Percentiles rank a stretch among this genome's conserved stretches.
These are phyloP conservation scores for Sclerotinia spermophila DNA, from an alignment of 2,329 filamentous ascomycete species.

Conservation along the genomic window DNA sequence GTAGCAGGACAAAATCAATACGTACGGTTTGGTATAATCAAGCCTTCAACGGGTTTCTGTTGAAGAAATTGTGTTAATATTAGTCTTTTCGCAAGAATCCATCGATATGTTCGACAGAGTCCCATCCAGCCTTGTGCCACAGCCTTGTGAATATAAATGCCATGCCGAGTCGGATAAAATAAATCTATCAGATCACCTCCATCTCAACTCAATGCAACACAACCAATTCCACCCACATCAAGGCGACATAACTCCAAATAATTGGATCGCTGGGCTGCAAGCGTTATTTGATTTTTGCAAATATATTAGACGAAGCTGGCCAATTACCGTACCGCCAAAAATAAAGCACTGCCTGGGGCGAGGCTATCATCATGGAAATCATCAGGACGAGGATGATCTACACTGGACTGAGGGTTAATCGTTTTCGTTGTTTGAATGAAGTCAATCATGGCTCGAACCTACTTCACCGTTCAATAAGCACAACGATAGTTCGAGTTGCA, in stretches of 20 bases:
- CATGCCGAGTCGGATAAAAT: conserved; percentile 9
- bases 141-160: conserved; percentile 14
- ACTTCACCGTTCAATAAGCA: conserved; percentile 1
- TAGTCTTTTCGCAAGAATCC: background rate
- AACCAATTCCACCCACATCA: background rate
- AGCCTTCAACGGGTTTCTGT: too few species aligned
- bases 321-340: background rate
- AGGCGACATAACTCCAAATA: background rate
- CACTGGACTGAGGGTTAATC: background rate
- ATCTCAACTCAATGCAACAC: background rate
- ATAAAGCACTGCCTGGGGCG: background rate
- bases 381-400: conserved; percentile 2
- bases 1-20: background rate
- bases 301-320: background rate
- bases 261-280: background rate
- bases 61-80: background rate
- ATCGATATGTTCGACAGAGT: background rate
- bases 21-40: background rate
- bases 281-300: background rate
- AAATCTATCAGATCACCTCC: background rate
- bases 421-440: background rate
- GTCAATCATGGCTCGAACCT: background rate
- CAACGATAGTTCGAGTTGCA: conserved; percentile 3
- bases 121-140: background rate
- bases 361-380: conserved; percentile 5